phyloP scores from a whole-genome alignment of 768 basidiomycete species.

The Asterophora parasitica region DNA sequence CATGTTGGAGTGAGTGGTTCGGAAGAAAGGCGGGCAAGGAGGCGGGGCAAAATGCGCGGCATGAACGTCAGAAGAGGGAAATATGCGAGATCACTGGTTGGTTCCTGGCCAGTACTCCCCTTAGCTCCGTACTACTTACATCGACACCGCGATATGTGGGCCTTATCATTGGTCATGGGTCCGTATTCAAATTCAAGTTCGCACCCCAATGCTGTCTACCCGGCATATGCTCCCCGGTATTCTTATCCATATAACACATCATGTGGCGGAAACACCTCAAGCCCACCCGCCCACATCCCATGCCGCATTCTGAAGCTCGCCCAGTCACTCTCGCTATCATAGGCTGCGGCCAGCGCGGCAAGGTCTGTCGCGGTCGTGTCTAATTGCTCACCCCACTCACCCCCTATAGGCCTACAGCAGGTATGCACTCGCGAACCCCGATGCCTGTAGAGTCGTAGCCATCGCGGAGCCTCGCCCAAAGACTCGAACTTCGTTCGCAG shows the following conservation, averaged over 20 bases:
- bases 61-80: constrained; percentile 27
- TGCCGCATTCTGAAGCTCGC: too few species aligned
- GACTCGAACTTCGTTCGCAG: constrained; percentile 55
- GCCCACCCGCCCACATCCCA: too few species aligned
- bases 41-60: constrained; percentile 70
- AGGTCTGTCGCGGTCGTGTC: constrained; percentile 33
- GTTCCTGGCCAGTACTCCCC: too few species aligned
- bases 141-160: too few species aligned
- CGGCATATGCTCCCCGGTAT: too few species aligned
- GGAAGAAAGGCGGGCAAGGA: constrained; percentile 37
- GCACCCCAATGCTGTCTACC: too few species aligned
- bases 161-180: too few species aligned
- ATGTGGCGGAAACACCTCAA: too few species aligned
- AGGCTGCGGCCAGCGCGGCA: constrained; percentile 82
- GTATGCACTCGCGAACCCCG: constrained; percentile 58
- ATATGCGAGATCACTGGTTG: too few species aligned
- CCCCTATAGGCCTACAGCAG: constrained; percentile 50
- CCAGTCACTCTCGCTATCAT: constrained; percentile 72
- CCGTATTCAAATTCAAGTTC: too few species aligned
- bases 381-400: not conserved
- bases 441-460: constrained; percentile 70
- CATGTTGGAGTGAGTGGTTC: constrained; percentile 12
- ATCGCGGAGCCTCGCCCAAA: constrained; percentile 79
- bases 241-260: too few species aligned
- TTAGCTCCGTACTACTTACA: too few species aligned